phyloP scores from a whole-genome alignment of 2,329 filamentous ascomycete species.

The Gaeumannomyces tritici region DNA sequence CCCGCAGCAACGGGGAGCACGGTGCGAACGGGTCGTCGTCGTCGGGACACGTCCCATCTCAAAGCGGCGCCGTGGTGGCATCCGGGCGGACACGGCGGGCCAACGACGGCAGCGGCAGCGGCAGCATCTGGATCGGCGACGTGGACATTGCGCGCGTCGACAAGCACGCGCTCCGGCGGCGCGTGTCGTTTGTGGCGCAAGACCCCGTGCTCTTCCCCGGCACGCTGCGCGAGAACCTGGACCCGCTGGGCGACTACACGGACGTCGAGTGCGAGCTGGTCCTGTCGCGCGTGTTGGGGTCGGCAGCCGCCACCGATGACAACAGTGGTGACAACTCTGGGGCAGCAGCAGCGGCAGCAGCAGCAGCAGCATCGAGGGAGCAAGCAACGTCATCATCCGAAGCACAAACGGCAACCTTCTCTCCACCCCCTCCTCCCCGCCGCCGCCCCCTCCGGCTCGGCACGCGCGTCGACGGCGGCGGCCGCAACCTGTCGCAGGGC shows the following conservation, averaged over 20 bases:
- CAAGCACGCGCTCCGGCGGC: conserved; percentile 44
- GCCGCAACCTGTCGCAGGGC: conserved; percentile 53
- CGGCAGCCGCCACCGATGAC: conserved; percentile 6
- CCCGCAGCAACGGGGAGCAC: not conserved
- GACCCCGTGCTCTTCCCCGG: conserved; percentile 54
- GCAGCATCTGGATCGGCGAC: conserved; percentile 43
- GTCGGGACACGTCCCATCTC: no score
- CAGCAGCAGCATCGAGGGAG: conserved; percentile 3
- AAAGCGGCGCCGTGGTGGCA: not conserved
- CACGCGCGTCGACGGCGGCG: conserved; percentile 47
- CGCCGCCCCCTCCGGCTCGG: conserved; percentile 28
- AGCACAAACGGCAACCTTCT: no score
- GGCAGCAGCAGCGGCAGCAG: not conserved
- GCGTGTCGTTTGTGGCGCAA: conserved; percentile 54
- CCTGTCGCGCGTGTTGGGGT: conserved; percentile 50
- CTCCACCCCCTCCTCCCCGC: no score
- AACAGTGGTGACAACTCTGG: no score
- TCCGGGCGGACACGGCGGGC: not conserved
- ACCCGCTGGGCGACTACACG: conserved; percentile 52
- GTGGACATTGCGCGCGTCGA: conserved; percentile 43
- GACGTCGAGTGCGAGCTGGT: conserved; percentile 38
- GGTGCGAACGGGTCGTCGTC: not conserved
- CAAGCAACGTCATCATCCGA: no score
- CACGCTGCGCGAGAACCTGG: conserved; percentile 54
- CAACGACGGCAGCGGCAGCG: conserved; percentile 13